Percentiles rank a stretch among this genome's conserved stretches.
These are phyloP conservation scores for Daldinia vernicosa DNA, from an alignment of 495 filamentous ascomycete genomes.

Conservation along the genomic window DNA sequence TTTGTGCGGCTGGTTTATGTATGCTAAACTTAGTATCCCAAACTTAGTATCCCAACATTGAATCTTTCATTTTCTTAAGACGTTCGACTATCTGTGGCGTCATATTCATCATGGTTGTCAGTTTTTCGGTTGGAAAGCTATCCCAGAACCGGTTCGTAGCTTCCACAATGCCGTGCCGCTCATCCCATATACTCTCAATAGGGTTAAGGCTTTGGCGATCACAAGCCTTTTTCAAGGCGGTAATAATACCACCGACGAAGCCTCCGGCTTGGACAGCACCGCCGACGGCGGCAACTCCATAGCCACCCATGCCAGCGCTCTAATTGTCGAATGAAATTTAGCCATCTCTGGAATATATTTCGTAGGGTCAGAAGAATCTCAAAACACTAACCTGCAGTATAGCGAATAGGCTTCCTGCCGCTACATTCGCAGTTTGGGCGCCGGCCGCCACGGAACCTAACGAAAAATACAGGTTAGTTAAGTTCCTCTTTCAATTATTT, in stretches of 20 bases:
- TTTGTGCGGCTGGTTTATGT: background rate
- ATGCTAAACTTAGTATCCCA: background rate
- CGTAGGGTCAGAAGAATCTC: background rate
- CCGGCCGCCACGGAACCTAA: conserved; percentile 36
- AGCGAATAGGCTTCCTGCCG: conserved; percentile 28
- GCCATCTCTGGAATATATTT: background rate
- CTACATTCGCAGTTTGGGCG: conserved; percentile 36
- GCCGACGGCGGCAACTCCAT: conserved; percentile 36
- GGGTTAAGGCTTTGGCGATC: background rate
- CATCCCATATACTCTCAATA: background rate
- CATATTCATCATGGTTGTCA: background rate
- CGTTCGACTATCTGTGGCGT: background rate
- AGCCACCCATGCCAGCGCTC: conserved; percentile 43
- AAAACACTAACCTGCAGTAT: conserved; percentile 21
- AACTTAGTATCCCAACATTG: background rate
- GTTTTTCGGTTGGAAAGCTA: background rate
- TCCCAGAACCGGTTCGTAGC: background rate
- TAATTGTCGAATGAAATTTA: background rate
- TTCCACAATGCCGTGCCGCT: background rate
- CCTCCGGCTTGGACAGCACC: conserved; percentile 26
- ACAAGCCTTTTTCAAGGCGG: background rate
- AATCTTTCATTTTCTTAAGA: background rate
- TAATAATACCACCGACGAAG: background rate
- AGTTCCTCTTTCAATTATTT: background rate
- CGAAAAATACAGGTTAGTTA: background rate